Evolutionary conservation across 148 eudicot species (phyloP), one percentile per base, ranked within the genome.

Genomic region (Amaranthus cruentus): DNA sequence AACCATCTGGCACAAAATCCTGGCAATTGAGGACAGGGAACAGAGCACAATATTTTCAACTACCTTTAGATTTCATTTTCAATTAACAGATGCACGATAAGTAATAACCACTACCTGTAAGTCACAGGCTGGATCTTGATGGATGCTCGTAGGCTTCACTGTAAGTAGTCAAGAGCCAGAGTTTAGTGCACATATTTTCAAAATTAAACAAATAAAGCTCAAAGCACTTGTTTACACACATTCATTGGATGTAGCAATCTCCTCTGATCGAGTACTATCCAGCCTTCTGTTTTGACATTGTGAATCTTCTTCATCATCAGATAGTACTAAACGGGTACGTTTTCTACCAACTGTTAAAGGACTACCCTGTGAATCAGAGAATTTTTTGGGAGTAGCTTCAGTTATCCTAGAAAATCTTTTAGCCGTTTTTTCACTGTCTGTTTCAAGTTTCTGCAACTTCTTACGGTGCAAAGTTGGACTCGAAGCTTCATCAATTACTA

Each of bases 291-390:
- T 62, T 60, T 85, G 74, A 62, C 77, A 75, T 61, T 68, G 68
- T 47, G 65, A 81, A 72, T 91, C 88, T 73, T 73, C 89, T 84
- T 94, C 97, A 80, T 91, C 93, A 69, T 95, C 99, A 76, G 97
- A 91, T 72, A 88, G 85, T 57, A 95, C 80, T 66, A 90, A 58
- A 61, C 96, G 94, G 60, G 72, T 71, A 72, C 99, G 97, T 73
- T 95, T 95, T 69, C 91, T 90, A 74, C 87, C 76, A 73, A 68
- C 80, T 67, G 73, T 73, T 75, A 81, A 77, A 73, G 90, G 87
- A 81, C 86, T 84, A 76, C 77, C 84, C 47, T 79, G 54, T 66
- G 88, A 83, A 69, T 73, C 79, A 63, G 91, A 75, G 10, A 75
- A 62, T 76, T 86, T 84, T 70, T 69, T 75, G 64, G 76, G 66